phyloP scores from a whole-genome alignment of 257 asterid genomes.

The Coffea eugenioides region DNA sequence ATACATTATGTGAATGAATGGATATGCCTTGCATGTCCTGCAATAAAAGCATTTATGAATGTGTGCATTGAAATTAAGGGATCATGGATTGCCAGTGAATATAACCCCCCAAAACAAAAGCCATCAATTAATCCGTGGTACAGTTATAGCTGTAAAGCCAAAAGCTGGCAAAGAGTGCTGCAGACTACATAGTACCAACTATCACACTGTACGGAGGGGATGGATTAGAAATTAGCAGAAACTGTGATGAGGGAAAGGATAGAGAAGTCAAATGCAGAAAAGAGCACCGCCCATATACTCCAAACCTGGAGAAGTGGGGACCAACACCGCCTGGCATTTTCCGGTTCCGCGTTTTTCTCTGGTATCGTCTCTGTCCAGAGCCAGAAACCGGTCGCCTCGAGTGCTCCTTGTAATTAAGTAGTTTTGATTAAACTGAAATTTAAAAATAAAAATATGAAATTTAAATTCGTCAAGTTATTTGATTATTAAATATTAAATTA shows the following conservation, averaged over 20 bases:
- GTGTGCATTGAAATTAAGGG: background rate
- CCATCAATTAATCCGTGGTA: constrained; percentile 10
- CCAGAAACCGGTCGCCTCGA: background rate
- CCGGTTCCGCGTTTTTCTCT: constrained; percentile 5
- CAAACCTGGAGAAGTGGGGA: background rate
- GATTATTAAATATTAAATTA: too few relatives aligned
- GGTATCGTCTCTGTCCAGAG: background rate
- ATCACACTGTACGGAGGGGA: too few relatives aligned
- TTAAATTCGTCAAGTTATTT: too few relatives aligned
- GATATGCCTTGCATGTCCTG: too few relatives aligned
- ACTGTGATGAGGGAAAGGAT: background rate
- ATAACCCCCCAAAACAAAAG: background rate
- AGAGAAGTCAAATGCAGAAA: background rate
- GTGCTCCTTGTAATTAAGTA: too few relatives aligned
- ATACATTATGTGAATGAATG: too few relatives aligned
- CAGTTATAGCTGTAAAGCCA: constrained; percentile 19
- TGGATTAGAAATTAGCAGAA: background rate
- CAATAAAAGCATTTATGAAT: too few relatives aligned
- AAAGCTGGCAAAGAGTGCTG: constrained; percentile 20
- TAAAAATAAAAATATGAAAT: too few relatives aligned
- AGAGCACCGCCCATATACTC: background rate
- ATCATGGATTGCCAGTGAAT: constrained; percentile 3
- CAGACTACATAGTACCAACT: too few relatives aligned
- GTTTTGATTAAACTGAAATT: too few relatives aligned
- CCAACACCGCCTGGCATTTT: background rate